A percentile compares a stretch with the other conserved stretches of the same genome.
Evolutionary conservation across 2,329 filamentous ascomycete genomes (phyloP).

Genomic region (Stagonosporopsis rhizophila): DNA sequence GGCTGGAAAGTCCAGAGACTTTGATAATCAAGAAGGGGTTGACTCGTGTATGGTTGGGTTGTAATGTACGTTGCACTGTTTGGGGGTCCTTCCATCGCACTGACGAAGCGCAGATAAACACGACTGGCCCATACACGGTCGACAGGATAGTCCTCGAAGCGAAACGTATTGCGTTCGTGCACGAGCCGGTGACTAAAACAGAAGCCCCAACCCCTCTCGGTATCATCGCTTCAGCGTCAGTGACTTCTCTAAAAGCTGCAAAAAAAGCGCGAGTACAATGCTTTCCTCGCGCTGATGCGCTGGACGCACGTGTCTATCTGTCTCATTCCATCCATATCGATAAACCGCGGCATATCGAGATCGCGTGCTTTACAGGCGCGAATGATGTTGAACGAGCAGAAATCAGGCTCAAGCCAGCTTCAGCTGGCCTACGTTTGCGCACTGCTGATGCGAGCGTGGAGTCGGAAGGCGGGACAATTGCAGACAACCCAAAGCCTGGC

Average conservation of each 20-base stretch:
- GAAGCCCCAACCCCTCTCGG: slow-evolving; percentile 56
- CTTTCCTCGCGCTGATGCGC: slow-evolving; percentile 72
- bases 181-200: slow-evolving; percentile 66
- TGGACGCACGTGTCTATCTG: slow-evolving; percentile 72
- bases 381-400: slow-evolving; percentile 65
- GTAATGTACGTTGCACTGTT: slow-evolving; percentile 41
- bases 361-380: slow-evolving; percentile 76
- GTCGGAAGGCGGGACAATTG: slow-evolving; percentile 52
- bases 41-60: slow-evolving; percentile 60
- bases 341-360: slow-evolving; percentile 76
- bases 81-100: slow-evolving; percentile 2
- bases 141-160: slow-evolving; percentile 72
- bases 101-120: slow-evolving; percentile 61
- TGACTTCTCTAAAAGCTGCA: slow-evolving; percentile 41
- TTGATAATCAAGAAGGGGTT: slow-evolving; percentile 63
- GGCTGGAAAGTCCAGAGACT: slow-evolving; percentile 61
- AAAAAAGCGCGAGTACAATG: slow-evolving; percentile 69
- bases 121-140: slow-evolving; percentile 77
- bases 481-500: slow-evolving; percentile 55
- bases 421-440: slow-evolving; percentile 65
- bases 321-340: slow-evolving; percentile 80
- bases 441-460: slow-evolving; percentile 58
- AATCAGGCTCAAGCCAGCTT: slow-evolving; percentile 64
- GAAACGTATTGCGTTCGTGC: slow-evolving; percentile 69
- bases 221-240: slow-evolving; percentile 54